Percentiles rank a stretch among this genome's conserved stretches.
These are phyloP conservation scores for Carex littledalei DNA, from an alignment of 176 grass and related monocot species.

Conservation along the genomic window DNA sequence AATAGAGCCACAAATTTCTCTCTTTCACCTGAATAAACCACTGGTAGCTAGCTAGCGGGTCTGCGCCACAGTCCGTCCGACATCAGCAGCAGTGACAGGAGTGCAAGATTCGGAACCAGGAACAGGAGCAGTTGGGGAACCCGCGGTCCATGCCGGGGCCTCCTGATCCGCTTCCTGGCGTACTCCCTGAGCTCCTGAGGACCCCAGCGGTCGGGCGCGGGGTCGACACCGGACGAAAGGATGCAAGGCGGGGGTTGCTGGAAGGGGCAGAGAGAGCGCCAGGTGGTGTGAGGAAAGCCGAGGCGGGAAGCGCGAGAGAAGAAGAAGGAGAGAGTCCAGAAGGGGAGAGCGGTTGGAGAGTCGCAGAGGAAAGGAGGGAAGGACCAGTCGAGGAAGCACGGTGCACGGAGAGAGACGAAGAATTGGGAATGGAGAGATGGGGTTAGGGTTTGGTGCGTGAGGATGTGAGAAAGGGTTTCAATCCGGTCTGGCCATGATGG, in stretches of 20 bases:
- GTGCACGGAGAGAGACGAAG: conserved; percentile 50
- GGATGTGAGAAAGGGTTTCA: conserved; percentile 53
- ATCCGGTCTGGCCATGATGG: conserved; percentile 38
- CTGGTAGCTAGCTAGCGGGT: background rate
- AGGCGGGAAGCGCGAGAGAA: conserved; percentile 46
- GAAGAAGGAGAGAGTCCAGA: conserved; percentile 52
- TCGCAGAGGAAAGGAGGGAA: conserved; percentile 78
- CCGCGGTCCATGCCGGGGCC: background rate
- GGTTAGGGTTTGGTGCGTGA: conserved; percentile 40
- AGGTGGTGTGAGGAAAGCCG: conserved; percentile 48
- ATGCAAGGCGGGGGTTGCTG: conserved; percentile 60
- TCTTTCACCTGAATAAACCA: no score
- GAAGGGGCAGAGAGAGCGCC: conserved; percentile 75
- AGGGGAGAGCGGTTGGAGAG: background rate
- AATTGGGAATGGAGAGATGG: conserved; percentile 86
- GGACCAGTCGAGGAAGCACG: conserved; percentile 37
- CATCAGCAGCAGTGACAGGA: background rate
- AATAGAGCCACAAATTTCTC: no score
- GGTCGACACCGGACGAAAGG: conserved; percentile 43
- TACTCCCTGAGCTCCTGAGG: conserved; percentile 39
- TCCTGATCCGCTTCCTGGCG: conserved; percentile 23
- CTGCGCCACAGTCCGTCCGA: background rate
- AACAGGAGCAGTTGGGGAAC: background rate
- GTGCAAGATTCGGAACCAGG: background rate
- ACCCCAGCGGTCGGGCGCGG: conserved; percentile 32